A percentile compares a stretch with the other conserved stretches of the same genome.
Conservation (phyloP, 2,329 filamentous ascomycete species). For the Triangularia verruculosa region DNA sequence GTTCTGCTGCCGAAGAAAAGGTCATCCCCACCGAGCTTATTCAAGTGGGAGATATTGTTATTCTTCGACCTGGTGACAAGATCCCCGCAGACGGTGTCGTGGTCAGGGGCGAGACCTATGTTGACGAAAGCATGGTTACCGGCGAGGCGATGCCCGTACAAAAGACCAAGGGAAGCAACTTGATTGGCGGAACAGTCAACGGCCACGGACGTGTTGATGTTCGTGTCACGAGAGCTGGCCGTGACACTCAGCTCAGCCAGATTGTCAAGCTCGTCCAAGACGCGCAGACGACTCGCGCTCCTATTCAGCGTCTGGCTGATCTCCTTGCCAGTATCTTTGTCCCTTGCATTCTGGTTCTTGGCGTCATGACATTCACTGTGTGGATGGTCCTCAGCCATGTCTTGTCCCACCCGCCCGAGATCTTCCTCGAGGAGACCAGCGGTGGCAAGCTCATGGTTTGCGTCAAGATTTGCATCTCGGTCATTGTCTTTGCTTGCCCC, state of each 20-base stretch:
- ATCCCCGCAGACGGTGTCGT: constrained; percentile 89
- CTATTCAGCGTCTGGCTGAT: constrained; percentile 91
- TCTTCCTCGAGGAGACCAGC: constrained; percentile 76
- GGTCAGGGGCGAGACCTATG: constrained; percentile 84
- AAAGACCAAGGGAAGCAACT: constrained; percentile 73
- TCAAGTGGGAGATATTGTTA: constrained; percentile 88
- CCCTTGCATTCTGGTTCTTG: constrained; percentile 80
- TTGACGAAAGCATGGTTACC: constrained; percentile 98
- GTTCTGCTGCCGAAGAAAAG: constrained; percentile 72
- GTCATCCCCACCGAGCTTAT: constrained; percentile 91
- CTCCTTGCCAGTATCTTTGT: constrained; percentile 91
- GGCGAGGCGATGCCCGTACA: constrained; percentile 94
- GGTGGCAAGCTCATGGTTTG: constrained; percentile 96
- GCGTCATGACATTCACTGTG: constrained; percentile 76
- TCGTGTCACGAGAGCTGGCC: constrained; percentile 84
- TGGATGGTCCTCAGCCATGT: constrained; percentile 97
- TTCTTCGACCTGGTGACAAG: constrained; percentile 92
- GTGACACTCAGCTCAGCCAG: constrained; percentile 94
- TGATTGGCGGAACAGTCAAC: constrained; percentile 96
- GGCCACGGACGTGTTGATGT: constrained; percentile 89
- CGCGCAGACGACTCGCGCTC: constrained; percentile 88
- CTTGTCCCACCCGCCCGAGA: constrained; percentile 76
- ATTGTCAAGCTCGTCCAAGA: constrained; percentile 98
- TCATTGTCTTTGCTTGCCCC: constrained; percentile 96
- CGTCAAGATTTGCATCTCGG: constrained; percentile 94